Base-by-base conservation (phyloP, 2,329 filamentous ascomycete species). In the Myrmaecium sp. region DNA sequence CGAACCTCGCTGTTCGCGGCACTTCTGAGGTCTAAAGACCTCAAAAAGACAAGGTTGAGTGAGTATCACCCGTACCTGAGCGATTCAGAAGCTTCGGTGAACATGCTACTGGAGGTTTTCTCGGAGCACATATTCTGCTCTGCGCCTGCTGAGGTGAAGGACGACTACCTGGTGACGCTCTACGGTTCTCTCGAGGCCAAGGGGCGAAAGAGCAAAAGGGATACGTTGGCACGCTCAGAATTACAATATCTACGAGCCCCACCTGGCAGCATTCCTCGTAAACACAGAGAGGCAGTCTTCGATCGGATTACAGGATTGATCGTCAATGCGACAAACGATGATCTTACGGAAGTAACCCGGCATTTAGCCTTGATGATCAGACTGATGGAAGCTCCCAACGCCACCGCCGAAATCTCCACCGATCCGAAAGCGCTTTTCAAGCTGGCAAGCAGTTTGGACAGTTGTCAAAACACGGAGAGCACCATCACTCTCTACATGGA, bases 341-440 rank as follows among this genome's bases (percentile, higher is more conserved):
- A 15, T 17, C 25, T n/a, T n/a, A n/a, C n/a, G n/a, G n/a, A 18
- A 6, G 22, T 28, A 7, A 25, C 26, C 26, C 17, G 30, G 14
- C 30, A 31, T 14, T 11, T 31, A 14, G 28, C 28, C 12, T 18
- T 33, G 7, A 16, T 49, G 35, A 36, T 34, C 5, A 40, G 42
- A 25, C 33, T 53, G 6, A 49, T 51, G 42, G 35, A 43, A 16
- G 33, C 42, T 5, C 41, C 49, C 2, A 53, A 53, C 29, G 42
- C 49, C 9, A 51, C 42, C 5, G 43, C 49, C 7, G 47, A 43
- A 15, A 28, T 52, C 2, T 44, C 42, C 4, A 42, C 38, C 4
- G 35, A 48, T 11, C 38, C 38, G 7, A 26, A 26, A 3, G 19
- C 36, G 1, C 26, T 48, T 10, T 49, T 47, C 26, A 30, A 41